These are phyloP conservation scores for Gastrolobium bilobum DNA, from an alignment of 306 rosid genomes.

Conservation along the genomic window DNA sequence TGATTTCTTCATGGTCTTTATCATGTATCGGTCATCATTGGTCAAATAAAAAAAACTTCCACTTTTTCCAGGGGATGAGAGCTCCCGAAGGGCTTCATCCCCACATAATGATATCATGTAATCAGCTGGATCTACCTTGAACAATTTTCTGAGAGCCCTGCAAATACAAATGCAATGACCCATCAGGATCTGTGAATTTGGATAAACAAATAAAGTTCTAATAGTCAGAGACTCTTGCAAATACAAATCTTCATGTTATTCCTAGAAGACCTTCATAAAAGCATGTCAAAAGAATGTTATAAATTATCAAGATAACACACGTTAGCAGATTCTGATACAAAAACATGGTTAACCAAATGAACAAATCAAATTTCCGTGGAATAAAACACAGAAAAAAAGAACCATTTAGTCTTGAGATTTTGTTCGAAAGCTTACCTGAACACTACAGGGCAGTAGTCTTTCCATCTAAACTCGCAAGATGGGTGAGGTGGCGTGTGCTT, in stretches of 20 bases:
- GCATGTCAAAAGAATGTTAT: slow-evolving; percentile 11
- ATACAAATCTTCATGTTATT: neutral
- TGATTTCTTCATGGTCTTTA: slow-evolving; percentile 95
- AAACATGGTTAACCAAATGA: neutral
- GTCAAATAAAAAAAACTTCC: slow-evolving; percentile 99
- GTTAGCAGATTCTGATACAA: slow-evolving; percentile 31
- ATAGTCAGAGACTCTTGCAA: slow-evolving; percentile 8
- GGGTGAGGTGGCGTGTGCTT: slow-evolving; percentile 96
- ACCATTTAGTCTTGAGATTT: slow-evolving; percentile 12
- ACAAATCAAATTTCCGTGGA: neutral
- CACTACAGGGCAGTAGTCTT: slow-evolving; percentile 97
- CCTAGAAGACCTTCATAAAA: neutral
- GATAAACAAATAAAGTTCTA: slow-evolving; percentile 10
- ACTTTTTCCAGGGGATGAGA: slow-evolving; percentile 98
- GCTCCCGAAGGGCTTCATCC: slow-evolving; percentile 95
- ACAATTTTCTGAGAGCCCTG: slow-evolving; percentile 96
- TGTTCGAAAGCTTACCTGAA: slow-evolving; percentile 71
- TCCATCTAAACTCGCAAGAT: slow-evolving; percentile 92
- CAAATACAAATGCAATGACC: slow-evolving; percentile 47
- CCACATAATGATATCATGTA: slow-evolving; percentile 98
- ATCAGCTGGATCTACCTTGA: slow-evolving; percentile 97
- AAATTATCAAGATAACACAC: slow-evolving; percentile 26
- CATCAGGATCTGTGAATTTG: slow-evolving; percentile 19
- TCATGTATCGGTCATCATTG: slow-evolving; percentile 97
- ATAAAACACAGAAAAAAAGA: neutral